A percentile compares a stretch with the other conserved stretches of the same genome.
These are phyloP conservation scores for Cryptomeria japonica DNA, from an alignment of 75 land plant genomes.

Conservation along the genomic window DNA sequence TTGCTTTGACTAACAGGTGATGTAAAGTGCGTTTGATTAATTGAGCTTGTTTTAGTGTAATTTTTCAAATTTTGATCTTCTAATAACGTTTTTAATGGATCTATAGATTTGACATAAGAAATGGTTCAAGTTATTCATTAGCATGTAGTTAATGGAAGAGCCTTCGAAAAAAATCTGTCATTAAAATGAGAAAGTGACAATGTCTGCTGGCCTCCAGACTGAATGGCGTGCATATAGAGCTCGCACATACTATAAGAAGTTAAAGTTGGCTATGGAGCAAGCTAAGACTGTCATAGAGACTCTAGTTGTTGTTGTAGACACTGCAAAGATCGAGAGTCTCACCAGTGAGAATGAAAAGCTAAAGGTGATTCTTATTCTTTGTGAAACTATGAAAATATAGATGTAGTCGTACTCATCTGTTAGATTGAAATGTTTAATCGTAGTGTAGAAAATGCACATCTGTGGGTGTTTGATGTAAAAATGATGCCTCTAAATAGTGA, in stretches of 20 bases:
- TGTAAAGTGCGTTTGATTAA: neutral
- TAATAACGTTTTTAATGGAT: neutral
- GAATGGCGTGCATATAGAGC: conserved; percentile 69
- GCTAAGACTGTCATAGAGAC: conserved; percentile 24
- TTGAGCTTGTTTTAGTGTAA: neutral
- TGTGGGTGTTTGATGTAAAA: neutral
- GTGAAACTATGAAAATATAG: conserved; percentile 2
- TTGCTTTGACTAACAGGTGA: neutral
- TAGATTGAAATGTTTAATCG: neutral
- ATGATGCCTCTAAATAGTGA: neutral
- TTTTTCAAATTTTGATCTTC: neutral
- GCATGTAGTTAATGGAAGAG: neutral
- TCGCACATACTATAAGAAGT: conserved; percentile 40
- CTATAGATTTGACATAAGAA: neutral
- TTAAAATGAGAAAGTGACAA: neutral
- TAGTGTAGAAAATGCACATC: neutral
- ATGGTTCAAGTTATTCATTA: neutral
- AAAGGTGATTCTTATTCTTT: conserved; percentile 48
- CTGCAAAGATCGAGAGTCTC: conserved; percentile 69
- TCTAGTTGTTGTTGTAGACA: conserved; percentile 38
- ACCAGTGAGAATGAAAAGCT: conserved; percentile 80
- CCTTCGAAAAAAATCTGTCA: neutral
- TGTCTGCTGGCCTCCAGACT: conserved; percentile 32
- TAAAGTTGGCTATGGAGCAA: conserved; percentile 42
- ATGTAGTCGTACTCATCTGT: neutral